These are phyloP conservation scores for Aureobasidium vineae DNA, from an alignment of 2,329 filamentous ascomycete species.

Conservation along the genomic window DNA sequence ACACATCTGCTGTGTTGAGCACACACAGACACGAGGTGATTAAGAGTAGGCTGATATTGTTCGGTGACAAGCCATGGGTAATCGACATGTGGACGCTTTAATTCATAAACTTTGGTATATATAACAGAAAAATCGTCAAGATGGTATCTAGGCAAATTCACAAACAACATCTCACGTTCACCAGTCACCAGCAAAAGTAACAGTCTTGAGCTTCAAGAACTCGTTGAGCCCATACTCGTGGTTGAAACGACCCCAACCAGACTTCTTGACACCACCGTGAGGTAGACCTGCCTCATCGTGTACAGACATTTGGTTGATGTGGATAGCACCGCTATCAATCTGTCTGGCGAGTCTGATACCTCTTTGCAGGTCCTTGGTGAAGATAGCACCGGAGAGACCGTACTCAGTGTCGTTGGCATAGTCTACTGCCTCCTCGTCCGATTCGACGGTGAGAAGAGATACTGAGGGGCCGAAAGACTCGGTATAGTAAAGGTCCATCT, in stretches of 20 bases:
- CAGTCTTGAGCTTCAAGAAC: slow-evolving; percentile 41
- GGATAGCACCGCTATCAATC: slow-evolving; percentile 59
- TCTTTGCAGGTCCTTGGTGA: slow-evolving; percentile 62
- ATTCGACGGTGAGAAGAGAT: slow-evolving; percentile 63
- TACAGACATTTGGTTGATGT: slow-evolving; percentile 53
- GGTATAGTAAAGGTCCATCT: slow-evolving; percentile 72
- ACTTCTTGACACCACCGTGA: slow-evolving; percentile 52
- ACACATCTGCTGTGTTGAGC: background rate
- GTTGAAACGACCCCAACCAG: slow-evolving; percentile 43
- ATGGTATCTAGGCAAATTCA: slow-evolving; percentile 2
- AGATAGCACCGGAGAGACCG: slow-evolving; percentile 68
- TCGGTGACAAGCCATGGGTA: background rate
- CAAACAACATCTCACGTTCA: background rate
- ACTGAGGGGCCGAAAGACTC: slow-evolving; percentile 79
- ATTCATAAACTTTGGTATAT: background rate
- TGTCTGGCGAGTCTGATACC: slow-evolving; percentile 46
- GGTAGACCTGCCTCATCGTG: slow-evolving; percentile 51
- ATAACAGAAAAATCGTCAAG: background rate
- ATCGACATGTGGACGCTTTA: background rate
- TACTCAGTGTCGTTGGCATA: slow-evolving; percentile 82
- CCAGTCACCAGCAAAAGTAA: slow-evolving; percentile 32
- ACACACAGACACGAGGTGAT: background rate
- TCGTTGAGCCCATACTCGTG: slow-evolving; percentile 21
- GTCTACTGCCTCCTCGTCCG: slow-evolving; percentile 67
- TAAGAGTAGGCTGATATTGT: too few relatives aligned